Percentiles rank a stretch among this genome's conserved stretches.
These are phyloP conservation scores for Marchantia polymorpha DNA, from an alignment of 225 moss, liverwort and hornwort species.

Conservation along the genomic window DNA sequence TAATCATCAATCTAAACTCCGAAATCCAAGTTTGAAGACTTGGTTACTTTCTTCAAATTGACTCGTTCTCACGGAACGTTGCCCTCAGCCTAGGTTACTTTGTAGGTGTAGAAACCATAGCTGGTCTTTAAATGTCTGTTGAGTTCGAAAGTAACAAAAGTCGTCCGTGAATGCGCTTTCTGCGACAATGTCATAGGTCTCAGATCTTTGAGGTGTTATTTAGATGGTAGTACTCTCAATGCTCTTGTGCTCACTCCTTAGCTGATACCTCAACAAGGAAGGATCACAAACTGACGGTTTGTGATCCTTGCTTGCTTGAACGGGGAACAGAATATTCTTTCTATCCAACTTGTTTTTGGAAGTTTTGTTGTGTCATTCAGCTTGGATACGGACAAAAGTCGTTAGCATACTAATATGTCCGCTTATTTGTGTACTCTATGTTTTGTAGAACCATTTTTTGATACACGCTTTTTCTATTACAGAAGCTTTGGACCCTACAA, in stretches of 20 bases:
- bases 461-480: slow-evolving; percentile 18
- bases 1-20: too few species aligned
- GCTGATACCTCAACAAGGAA: neutral
- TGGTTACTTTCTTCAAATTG: too few species aligned
- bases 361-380: neutral
- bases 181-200: too few species aligned
- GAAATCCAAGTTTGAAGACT: too few species aligned
- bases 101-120: too few species aligned
- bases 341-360: neutral
- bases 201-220: neutral
- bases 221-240: neutral
- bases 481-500: slow-evolving; percentile 69
- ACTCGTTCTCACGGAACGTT: too few species aligned
- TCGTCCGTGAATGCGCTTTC: too few species aligned
- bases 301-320: too few species aligned
- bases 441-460: neutral
- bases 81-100: too few species aligned
- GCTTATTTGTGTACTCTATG: neutral
- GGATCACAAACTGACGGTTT: neutral
- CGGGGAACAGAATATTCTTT: neutral
- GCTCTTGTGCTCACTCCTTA: neutral
- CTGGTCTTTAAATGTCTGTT: too few species aligned
- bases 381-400: neutral
- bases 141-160: too few species aligned
- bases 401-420: neutral